Conservation (phyloP, 495 filamentous ascomycete species). For the Penicillium pancosmium region DNA sequence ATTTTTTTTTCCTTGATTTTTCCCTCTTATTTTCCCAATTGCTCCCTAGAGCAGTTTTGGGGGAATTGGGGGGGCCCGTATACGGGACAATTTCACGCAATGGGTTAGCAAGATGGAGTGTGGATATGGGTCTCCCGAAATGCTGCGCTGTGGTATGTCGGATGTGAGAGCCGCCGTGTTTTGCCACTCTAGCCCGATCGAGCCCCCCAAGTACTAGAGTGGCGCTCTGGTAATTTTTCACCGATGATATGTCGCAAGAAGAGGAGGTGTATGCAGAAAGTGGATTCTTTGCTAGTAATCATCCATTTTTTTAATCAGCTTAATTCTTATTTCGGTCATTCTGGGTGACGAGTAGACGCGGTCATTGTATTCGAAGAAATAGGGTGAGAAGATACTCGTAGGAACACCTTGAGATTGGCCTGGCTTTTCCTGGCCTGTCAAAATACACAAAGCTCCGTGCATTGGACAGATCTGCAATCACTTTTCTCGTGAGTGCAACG, state of each 20-base stretch:
- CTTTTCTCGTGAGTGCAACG: background rate
- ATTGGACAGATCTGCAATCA: too few species aligned
- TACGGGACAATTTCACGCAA: conserved; percentile 12
- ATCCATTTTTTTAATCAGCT: too few species aligned
- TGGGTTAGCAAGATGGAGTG: conserved; percentile 11
- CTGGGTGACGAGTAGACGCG: too few species aligned
- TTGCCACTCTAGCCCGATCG: conserved; percentile 23
- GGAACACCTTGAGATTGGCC: too few species aligned
- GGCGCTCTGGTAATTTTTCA: conserved; percentile 1
- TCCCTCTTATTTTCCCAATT: background rate
- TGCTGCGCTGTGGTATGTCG: conserved; percentile 40
- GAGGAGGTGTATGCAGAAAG: background rate
- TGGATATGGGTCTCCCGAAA: conserved; percentile 16
- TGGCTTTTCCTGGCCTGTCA: too few species aligned
- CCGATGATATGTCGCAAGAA: background rate
- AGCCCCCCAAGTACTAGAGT: background rate
- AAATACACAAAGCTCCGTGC: too few species aligned
- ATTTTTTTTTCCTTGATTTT: background rate
- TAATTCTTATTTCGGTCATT: too few species aligned
- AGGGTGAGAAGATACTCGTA: too few species aligned
- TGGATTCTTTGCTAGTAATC: background rate
- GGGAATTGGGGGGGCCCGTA: background rate
- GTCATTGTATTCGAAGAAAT: too few species aligned
- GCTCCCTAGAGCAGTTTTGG: background rate
- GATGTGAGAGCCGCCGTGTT: conserved; percentile 34